A percentile compares a stretch with the other conserved stretches of the same genome.
These are phyloP conservation scores for Berberis vulgaris DNA, from an alignment of 164 flowering plant genomes.

Conservation along the genomic window DNA sequence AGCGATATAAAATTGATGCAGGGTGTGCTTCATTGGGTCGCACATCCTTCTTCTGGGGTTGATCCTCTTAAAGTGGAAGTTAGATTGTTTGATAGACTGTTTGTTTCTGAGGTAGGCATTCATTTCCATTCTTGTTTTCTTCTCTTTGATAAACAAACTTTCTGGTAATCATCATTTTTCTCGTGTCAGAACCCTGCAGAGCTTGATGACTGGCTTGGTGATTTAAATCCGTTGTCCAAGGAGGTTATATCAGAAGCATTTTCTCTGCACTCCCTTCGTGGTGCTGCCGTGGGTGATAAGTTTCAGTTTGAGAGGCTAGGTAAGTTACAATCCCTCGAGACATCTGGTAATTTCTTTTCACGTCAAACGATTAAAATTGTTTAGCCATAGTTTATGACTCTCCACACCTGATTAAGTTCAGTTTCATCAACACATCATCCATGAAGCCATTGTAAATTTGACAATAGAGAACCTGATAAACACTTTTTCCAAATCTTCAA, in stretches of 20 bases:
- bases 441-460: too few relatives aligned
- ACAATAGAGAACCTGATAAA: too few relatives aligned
- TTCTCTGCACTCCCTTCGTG: slow-evolving; percentile 52
- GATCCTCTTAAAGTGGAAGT: slow-evolving; percentile 86
- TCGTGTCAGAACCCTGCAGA: slow-evolving; percentile 79
- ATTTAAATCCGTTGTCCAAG: slow-evolving; percentile 76
- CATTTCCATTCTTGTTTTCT: neutral
- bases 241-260: slow-evolving; percentile 58
- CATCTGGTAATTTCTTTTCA: neutral
- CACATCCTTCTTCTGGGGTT: slow-evolving; percentile 69
- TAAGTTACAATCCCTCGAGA: slow-evolving; percentile 17
- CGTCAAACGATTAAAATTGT: too few relatives aligned
- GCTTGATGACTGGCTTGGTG: slow-evolving; percentile 77
- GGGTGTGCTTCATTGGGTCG: slow-evolving; percentile 99
- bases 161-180: neutral
- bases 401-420: too few relatives aligned
- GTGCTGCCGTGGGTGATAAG: slow-evolving; percentile 56
- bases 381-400: too few relatives aligned
- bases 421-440: too few relatives aligned
- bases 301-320: slow-evolving; percentile 97
- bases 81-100: slow-evolving; percentile 78
- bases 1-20: slow-evolving; percentile 14
- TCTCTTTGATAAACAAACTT: neutral
- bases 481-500: too few relatives aligned
- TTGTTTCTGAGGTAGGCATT: slow-evolving; percentile 66